phyloP scores from a whole-genome alignment of 805 yeast genomes.

The Wilhelminamyces savonicus region DNA sequence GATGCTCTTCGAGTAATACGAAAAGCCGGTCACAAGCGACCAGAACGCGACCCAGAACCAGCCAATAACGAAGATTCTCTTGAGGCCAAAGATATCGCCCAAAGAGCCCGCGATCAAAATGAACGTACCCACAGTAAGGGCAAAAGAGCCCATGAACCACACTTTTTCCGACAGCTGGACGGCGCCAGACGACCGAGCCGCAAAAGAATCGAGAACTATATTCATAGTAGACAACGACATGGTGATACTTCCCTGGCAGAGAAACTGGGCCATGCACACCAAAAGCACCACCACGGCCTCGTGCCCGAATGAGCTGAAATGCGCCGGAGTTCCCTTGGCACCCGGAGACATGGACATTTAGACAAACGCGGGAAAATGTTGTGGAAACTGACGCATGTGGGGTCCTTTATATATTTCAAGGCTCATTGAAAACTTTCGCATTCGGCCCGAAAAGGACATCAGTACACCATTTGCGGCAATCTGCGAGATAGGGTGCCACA shows the following conservation, averaged over 20 bases:
- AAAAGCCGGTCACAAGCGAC: constrained; percentile 55
- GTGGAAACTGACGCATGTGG: too few species aligned
- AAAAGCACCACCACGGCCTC: constrained; percentile 6
- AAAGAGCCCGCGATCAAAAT: constrained; percentile 62
- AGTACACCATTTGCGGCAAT: too few species aligned
- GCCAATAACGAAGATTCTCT: constrained; percentile 47
- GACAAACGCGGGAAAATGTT: too few species aligned
- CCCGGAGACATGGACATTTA: too few species aligned
- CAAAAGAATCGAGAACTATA: constrained; percentile 22
- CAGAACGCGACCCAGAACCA: constrained; percentile 51
- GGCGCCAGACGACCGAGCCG: constrained; percentile 1
- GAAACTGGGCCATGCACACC: constrained; percentile 23
- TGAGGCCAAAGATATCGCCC: constrained; percentile 69
- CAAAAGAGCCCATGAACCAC: constrained; percentile 68
- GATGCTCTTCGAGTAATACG: constrained; percentile 43
- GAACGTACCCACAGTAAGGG: constrained; percentile 67
- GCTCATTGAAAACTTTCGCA: too few species aligned
- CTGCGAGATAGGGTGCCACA: too few species aligned
- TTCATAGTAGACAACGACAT: constrained; percentile 35
- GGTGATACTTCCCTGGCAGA: constrained; percentile 31
- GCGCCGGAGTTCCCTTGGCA: too few species aligned
- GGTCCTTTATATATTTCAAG: too few species aligned
- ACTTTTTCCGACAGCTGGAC: constrained; percentile 1
- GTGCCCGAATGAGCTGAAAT: constrained; percentile 4
- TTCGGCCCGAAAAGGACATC: constrained; percentile 1